A percentile compares a stretch with the other conserved stretches of the same genome.
These are phyloP conservation scores for Wallacemonas sp. DNA, from an alignment of 208 protist genomes.

Conservation along the genomic window DNA sequence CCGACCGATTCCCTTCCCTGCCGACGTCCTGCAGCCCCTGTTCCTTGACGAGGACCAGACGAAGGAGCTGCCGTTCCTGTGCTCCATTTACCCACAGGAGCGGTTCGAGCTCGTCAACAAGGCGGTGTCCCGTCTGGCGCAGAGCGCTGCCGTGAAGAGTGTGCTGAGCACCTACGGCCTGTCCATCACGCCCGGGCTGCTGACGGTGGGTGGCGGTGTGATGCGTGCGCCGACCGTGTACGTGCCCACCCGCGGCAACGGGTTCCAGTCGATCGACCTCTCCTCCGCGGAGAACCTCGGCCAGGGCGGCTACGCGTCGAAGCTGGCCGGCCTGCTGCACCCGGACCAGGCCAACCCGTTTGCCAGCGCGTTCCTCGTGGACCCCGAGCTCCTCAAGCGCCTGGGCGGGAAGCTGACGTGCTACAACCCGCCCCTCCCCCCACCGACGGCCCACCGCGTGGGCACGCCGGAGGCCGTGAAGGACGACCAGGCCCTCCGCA, in stretches of 20 bases:
- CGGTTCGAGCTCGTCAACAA: slow-evolving; percentile 27
- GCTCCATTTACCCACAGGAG: slow-evolving; percentile 57
- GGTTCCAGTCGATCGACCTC: slow-evolving; percentile 28
- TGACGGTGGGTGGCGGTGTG: slow-evolving; percentile 34
- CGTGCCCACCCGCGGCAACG: slow-evolving; percentile 35
- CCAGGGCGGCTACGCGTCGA: slow-evolving; percentile 53
- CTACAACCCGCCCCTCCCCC: slow-evolving; percentile 36
- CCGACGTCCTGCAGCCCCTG: slow-evolving; percentile 47
- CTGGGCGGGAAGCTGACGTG: slow-evolving; percentile 26
- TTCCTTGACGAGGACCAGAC: slow-evolving; percentile 31
- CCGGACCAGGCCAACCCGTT: slow-evolving; percentile 17
- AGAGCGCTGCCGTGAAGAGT: slow-evolving; percentile 11
- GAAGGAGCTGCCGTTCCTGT: slow-evolving; percentile 42
- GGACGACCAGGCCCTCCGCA: slow-evolving; percentile 12
- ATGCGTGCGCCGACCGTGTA: slow-evolving; percentile 40
- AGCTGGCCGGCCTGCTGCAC: slow-evolving; percentile 32
- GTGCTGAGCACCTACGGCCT: slow-evolving; percentile 51
- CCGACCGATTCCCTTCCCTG: slow-evolving; percentile 30
- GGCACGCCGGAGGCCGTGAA: background rate
- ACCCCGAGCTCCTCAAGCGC: slow-evolving; percentile 26
- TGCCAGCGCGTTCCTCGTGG: slow-evolving; percentile 31
- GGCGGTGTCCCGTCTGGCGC: slow-evolving; percentile 24
- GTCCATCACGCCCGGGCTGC: slow-evolving; percentile 21
- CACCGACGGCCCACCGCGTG: slow-evolving; percentile 16
- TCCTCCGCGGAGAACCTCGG: slow-evolving; percentile 25